Percentiles rank a stretch among this genome's conserved stretches.
Evolutionary conservation across 2,329 filamentous ascomycete species (phyloP).

Genomic region (Tolypocladium paradoxum): DNA sequence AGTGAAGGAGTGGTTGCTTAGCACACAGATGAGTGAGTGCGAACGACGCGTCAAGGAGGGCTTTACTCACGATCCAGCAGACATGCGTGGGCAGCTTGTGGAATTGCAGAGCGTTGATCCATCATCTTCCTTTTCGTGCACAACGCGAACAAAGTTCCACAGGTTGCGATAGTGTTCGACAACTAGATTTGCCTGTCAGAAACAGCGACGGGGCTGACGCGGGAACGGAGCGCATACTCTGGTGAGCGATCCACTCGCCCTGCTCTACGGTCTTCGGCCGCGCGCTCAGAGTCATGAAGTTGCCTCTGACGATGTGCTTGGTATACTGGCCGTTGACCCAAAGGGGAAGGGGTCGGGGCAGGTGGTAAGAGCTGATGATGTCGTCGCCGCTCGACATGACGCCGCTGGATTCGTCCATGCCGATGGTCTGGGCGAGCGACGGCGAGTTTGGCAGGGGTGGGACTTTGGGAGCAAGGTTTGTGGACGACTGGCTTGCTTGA

Average conservation of each 20-base stretch:
- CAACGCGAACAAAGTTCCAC: constrained; percentile 78
- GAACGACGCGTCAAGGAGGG: neutral
- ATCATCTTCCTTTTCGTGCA: constrained; percentile 76
- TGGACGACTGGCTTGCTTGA: constrained; percentile 40
- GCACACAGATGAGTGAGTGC: neutral
- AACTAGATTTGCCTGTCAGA: constrained; percentile 40
- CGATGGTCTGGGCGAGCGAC: constrained; percentile 55
- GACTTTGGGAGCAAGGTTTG: constrained; percentile 44
- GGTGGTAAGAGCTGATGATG: constrained; percentile 47
- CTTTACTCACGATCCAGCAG: constrained; percentile 74
- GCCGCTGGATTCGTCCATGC: constrained; percentile 51
- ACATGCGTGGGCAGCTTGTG: constrained; percentile 80
- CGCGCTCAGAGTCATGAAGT: constrained; percentile 91
- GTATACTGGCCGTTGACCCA: constrained; percentile 69
- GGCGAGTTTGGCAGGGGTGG: constrained; percentile 53
- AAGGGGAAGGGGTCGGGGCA: constrained; percentile 56
- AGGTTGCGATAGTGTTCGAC: constrained; percentile 87
- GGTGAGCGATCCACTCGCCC: constrained; percentile 92
- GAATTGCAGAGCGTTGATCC: constrained; percentile 74
- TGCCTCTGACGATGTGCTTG: constrained; percentile 88
- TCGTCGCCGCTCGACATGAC: constrained; percentile 39
- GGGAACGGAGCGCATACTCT: constrained; percentile 51
- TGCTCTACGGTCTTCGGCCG: constrained; percentile 88
- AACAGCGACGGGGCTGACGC: neutral
- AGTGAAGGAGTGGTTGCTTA: constrained; percentile 86